phyloP scores from a whole-genome alignment of 306 rosid species.

The Dalbergia cochinchinensis region DNA sequence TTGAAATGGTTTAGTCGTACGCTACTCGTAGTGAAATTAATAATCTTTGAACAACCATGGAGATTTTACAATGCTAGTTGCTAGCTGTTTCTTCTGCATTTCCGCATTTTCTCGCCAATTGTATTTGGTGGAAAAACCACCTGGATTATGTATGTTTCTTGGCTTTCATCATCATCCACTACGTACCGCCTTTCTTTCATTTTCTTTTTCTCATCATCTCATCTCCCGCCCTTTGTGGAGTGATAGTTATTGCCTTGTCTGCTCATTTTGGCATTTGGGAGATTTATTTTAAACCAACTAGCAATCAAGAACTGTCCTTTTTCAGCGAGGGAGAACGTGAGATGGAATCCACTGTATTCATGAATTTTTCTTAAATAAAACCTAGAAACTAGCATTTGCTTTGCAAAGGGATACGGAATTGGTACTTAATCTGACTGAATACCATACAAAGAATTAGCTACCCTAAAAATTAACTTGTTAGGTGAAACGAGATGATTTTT shows the following conservation, averaged over 20 bases:
- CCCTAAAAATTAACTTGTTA: not conserved
- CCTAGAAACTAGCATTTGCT: not conserved
- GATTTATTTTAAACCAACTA: not conserved
- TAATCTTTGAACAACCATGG: not conserved
- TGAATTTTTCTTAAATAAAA: not conserved
- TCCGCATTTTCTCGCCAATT: not conserved
- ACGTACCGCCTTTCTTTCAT: not conserved
- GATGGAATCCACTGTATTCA: not conserved
- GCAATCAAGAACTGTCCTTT: too few species aligned
- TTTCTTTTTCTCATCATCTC: not conserved
- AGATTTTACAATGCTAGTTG: not conserved
- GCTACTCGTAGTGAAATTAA: too few species aligned
- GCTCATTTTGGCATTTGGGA: not conserved
- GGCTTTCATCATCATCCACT: not conserved
- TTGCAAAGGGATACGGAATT: conserved; percentile 1
- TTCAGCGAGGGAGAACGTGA: not conserved
- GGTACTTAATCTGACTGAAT: not conserved
- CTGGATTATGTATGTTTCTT: not conserved
- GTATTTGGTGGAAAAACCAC: not conserved
- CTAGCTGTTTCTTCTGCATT: conserved; percentile 7
- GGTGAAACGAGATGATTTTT: not conserved
- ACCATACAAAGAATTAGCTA: not conserved
- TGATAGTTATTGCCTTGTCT: not conserved
- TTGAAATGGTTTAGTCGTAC: not conserved
- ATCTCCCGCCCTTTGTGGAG: not conserved